Base-by-base conservation (phyloP, 805 yeast species). In the Diddensiella caesifluorescens region DNA sequence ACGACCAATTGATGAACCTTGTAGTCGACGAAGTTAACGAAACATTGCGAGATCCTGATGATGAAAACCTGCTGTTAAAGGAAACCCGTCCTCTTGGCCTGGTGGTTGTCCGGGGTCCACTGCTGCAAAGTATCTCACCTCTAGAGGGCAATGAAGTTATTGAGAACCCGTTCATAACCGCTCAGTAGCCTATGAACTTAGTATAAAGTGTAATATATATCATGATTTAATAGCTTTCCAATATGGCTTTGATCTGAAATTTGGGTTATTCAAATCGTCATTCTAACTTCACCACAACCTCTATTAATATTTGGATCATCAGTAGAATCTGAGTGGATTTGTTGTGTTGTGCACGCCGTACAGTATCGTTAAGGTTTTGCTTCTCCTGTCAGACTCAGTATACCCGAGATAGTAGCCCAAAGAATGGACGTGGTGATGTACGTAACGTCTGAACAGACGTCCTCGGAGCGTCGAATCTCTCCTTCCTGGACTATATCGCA, bases 1-100 rank as follows among this genome's bases (percentile, higher is more conserved):
- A 84, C 62, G 99, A 92, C 62, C 96, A 89, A 61, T 83, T 87
- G 57, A 87, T 90, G 95, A 92, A 92, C 58, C 69, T 79, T 31
- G 82, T 79, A 10, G 64, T 79, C 35, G 82, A 77, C 30, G 76
- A 77, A 38, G 80, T 80, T 2, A 55, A 62, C 19, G 97, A 92
- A 61, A 71, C 70, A 5, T 54, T 82, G 30, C 69, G 82, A 64
- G 88, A 80, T 48, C 73, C 80, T n/a, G 80, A 76, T 26, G 85
- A 80, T 44, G 78, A 75, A 22, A 67, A 73, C 12, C 62, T 70
- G 2, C 65, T 70, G 51, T 74, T 75, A 34, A 74, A 66, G 35
- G 62, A 78, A 50, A 79, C 83, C 1, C 76, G 97, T 57, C 64
- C 68, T 3, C 68, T 88, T 38, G 95, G 95, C 0, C 68, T 75